These are phyloP conservation scores for Sporothrix pallida DNA, from an alignment of 2,329 filamentous ascomycete species.

Conservation along the genomic window DNA sequence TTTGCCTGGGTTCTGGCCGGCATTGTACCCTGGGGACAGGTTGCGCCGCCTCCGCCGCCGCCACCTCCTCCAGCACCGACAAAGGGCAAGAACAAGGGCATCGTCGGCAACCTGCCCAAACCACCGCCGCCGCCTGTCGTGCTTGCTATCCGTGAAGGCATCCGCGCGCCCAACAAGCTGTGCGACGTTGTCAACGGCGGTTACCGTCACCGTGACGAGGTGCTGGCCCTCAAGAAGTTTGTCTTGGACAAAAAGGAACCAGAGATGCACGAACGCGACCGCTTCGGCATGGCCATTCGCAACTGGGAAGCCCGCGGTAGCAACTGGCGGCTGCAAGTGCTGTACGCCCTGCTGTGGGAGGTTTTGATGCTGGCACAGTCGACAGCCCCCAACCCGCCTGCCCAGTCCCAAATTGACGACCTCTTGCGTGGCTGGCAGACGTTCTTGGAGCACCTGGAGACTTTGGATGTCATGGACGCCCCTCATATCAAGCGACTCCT, in stretches of 20 bases:
- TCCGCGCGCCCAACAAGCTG: slow-evolving; percentile 79
- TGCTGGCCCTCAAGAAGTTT: slow-evolving; percentile 54
- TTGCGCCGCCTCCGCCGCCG: slow-evolving; percentile 48
- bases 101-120: not conserved
- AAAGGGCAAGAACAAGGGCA: slow-evolving; percentile 18
- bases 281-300: slow-evolving; percentile 75
- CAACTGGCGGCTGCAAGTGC: slow-evolving; percentile 73
- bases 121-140: slow-evolving; percentile 60
- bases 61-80: slow-evolving; percentile 50
- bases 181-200: slow-evolving; percentile 62
- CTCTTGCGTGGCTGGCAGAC: slow-evolving; percentile 59
- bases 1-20: slow-evolving; percentile 78
- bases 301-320: slow-evolving; percentile 67
- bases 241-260: slow-evolving; percentile 52
- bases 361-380: slow-evolving; percentile 47
- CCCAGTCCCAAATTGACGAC: slow-evolving; percentile 50
- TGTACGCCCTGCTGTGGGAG: slow-evolving; percentile 72
- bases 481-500: slow-evolving; percentile 67
- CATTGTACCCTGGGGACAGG: slow-evolving; percentile 72
- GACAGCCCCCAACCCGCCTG: slow-evolving; percentile 25
- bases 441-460: slow-evolving; percentile 61
- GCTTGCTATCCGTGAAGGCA: slow-evolving; percentile 73
- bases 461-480: slow-evolving; percentile 63
- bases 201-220: slow-evolving; percentile 37
- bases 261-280: slow-evolving; percentile 61